Conservation (phyloP, 805 yeast species). For the Starmerella apis region DNA sequence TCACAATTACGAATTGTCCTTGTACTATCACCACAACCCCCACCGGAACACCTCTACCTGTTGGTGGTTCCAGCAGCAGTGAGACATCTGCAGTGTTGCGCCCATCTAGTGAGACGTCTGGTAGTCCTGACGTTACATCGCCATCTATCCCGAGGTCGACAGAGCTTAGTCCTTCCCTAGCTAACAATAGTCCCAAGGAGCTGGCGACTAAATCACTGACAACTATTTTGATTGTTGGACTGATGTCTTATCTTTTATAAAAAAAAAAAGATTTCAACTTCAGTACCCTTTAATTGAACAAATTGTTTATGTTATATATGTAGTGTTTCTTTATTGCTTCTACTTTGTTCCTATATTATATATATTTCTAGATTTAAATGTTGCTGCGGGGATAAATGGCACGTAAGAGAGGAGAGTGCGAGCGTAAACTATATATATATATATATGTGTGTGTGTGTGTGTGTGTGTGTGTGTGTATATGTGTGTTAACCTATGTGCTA, state of each 20-base stretch:
- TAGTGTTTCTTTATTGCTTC: not conserved
- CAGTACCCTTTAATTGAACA: not conserved
- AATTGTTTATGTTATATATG: too few species aligned
- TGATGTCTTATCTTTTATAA: not conserved
- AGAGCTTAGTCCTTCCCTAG: not conserved
- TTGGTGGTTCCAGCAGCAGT: not conserved
- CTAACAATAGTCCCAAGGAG: not conserved
- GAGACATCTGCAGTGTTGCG: not conserved
- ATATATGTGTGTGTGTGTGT: too few species aligned
- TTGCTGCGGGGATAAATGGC: too few species aligned
- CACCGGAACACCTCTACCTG: not conserved
- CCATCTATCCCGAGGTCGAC: not conserved
- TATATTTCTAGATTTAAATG: too few species aligned
- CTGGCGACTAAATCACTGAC: not conserved
- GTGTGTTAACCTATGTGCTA: too few species aligned
- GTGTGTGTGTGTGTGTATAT: too few species aligned
- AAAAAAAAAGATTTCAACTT: not conserved
- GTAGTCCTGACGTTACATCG: not conserved
- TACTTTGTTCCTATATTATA: not conserved
- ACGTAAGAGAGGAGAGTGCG: too few species aligned
- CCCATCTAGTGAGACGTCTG: not conserved
- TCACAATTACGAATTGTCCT: slow-evolving; percentile 46
- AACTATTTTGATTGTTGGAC: not conserved
- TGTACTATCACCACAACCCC: slow-evolving; percentile 11
- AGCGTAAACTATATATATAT: too few species aligned